Evolutionary conservation across 139 green algal species (phyloP).

Genomic region (Edaphochlamys debaryana): DNA sequence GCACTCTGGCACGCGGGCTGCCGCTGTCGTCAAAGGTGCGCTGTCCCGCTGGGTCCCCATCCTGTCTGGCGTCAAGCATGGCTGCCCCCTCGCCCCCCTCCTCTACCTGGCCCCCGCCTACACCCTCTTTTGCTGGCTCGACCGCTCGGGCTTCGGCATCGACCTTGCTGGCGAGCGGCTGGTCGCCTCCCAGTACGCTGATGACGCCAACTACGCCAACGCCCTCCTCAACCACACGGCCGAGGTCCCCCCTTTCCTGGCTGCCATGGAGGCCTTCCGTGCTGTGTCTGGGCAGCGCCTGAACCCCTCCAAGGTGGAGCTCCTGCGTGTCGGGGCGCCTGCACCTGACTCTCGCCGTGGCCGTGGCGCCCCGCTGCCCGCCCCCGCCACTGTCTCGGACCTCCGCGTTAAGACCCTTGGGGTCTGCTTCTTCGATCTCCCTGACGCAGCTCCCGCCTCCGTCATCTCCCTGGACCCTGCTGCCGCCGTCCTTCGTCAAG

Average conservation of each 20-base stretch:
- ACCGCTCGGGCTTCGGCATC: no score
- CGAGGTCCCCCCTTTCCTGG: neutral
- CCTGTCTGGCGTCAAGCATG: conserved; percentile 38
- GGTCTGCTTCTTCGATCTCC: neutral
- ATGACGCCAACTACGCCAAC: no score
- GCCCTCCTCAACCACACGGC: no score
- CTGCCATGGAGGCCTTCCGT: neutral
- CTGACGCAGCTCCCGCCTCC: no score
- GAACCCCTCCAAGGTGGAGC: neutral
- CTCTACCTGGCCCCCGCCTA: no score
- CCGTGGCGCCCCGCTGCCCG: neutral
- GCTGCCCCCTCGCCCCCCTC: conserved; percentile 41
- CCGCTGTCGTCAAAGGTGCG: conserved; percentile 31
- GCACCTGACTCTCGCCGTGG: no score
- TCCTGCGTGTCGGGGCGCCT: neutral
- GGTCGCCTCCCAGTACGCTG: no score
- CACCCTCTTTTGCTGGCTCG: neutral
- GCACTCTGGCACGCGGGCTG: conserved; percentile 10
- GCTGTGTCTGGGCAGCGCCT: neutral
- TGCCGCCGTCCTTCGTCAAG: neutral
- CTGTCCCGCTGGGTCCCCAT: neutral
- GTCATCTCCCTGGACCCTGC: neutral
- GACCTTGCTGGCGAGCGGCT: no score
- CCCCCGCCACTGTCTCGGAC: neutral
- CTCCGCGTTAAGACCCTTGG: neutral